Base-by-base conservation (phyloP, 75 land plant species). In the Sequoiadendron giganteum region DNA sequence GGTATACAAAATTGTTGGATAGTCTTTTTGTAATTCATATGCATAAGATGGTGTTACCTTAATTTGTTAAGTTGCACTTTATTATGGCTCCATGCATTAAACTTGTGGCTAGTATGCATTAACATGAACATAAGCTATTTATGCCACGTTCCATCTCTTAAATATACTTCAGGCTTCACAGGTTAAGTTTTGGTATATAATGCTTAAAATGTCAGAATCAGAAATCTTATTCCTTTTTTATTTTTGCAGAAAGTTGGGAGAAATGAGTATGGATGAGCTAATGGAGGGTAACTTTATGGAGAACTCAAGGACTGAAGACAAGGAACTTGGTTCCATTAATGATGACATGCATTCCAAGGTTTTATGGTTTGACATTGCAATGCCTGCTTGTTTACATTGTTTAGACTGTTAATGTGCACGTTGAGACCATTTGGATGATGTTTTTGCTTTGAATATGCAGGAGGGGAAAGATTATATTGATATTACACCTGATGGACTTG, bases 401-500 rank as follows among this genome's bases (percentile, higher is more conserved):
- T n/a, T 82, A 28, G 49, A 28, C 32, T 82, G n/a, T 52, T 47
- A 45, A 45, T 45, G 11, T 82, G 15, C 48, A 25, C 4, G 10
- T 82, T 82, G 77, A 25, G 4, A 39, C 28, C 45, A 18, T 55
- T 52, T 1, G 52, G 39, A 85, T 55, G 8, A 16, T 18, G 16
- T 55, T 52, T 36, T 43, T 28, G 9, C 16, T 54, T 54, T 55
- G 77, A 34, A 28, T 36, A 16, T 34, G 32, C 86, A 85, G 86
- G 86, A 85, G 4, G 65, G 32, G 14, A 55, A 52, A 55, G 86
- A 85, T 34, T 85, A 85, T 34, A 21, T 85, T 49, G 86, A 85
- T 85, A 85, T 85, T 14, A 85, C 86, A 16, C 86, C 86, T 28
- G 86, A 55, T 54, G 86, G 86, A 85, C 68, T 85, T 85, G 65